These are phyloP conservation scores for Colletotrichum navitas DNA, from an alignment of 2,329 filamentous ascomycete genomes.

Conservation along the genomic window DNA sequence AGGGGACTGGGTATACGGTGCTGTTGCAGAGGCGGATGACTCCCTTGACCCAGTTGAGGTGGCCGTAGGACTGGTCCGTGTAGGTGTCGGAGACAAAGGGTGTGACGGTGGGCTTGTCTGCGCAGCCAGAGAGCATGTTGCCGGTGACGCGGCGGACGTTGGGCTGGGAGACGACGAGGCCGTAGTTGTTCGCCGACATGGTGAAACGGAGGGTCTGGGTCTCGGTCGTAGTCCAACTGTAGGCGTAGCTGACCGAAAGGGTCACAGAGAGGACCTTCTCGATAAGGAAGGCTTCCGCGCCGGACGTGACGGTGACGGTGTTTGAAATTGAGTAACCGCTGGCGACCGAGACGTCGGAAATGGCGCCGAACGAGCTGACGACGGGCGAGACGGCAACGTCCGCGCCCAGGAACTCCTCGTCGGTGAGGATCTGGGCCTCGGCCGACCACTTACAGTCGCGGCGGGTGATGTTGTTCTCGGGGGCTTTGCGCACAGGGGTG, in stretches of 20 bases:
- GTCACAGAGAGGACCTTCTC: neutral
- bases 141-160: neutral
- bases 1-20: neutral
- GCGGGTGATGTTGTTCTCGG: neutral
- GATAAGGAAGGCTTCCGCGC: rapidly evolving
- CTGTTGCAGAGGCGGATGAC: conserved; percentile 1
- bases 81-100: neutral
- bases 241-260: neutral
- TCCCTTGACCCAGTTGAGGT: neutral
- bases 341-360: neutral
- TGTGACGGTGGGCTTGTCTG: neutral
- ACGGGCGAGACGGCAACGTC: neutral
- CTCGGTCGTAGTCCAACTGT: neutral
- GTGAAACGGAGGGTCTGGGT: neutral
- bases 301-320: neutral
- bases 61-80: neutral
- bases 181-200: neutral
- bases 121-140: neutral
- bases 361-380: neutral
- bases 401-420: neutral
- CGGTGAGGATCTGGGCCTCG: neutral
- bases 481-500: neutral
- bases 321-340: neutral
- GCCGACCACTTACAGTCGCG: neutral
- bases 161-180: neutral